Base-by-base conservation (phyloP, 2,329 filamentous ascomycete species). In the Cercospora berteroae region DNA sequence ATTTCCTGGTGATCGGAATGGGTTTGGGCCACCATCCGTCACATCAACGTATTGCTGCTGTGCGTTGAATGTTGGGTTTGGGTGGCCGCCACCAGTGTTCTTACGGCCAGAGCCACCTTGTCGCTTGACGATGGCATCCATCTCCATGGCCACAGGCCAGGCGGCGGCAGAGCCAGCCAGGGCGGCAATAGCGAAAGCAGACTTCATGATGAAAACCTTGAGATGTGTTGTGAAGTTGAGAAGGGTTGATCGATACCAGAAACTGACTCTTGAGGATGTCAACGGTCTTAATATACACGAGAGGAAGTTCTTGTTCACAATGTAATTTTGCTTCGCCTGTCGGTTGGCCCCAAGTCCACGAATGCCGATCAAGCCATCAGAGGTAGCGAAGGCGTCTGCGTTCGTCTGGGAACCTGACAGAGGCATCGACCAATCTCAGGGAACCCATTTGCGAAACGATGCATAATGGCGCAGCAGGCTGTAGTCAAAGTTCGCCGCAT, bases 1-100 rank as follows among this genome's bases (percentile, higher is more conserved):
- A 16, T 59, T n/a, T 2, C 68, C 70, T 23, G 76, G 77, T 25
- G 76, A 59, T 16, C 66, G 66, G 57, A 73, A 78, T 5, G 69
- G 71, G 44, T 77, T 70, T 5, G 65, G 52, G n/a, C 75, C 73
- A 44, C 62, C 63, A 36, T 68, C 64, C 25, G 66, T 70, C 8
- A 75, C 69, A 42, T 74, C 71, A 39, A 71, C 70, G 27, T 63
- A 71, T 36, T 71, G 66, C 9, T 67, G 62, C 42, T 64, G 20
- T 27, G 70, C 66, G 5, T 69, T 60, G 55, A 69, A 71, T 5
- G 63, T 71, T 20, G 74, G 70, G 52, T 69, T 67, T 8, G 57
- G 67, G 48, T 69, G 67, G 13, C 64, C 67, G 10, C 44, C 58
- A 12, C 69, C 69, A 33, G 65, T 71, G 61, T 71, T 71, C n/a